phyloP scores from a whole-genome alignment of 768 basidiomycete species.

The Brasilioporus rufonigricans region DNA sequence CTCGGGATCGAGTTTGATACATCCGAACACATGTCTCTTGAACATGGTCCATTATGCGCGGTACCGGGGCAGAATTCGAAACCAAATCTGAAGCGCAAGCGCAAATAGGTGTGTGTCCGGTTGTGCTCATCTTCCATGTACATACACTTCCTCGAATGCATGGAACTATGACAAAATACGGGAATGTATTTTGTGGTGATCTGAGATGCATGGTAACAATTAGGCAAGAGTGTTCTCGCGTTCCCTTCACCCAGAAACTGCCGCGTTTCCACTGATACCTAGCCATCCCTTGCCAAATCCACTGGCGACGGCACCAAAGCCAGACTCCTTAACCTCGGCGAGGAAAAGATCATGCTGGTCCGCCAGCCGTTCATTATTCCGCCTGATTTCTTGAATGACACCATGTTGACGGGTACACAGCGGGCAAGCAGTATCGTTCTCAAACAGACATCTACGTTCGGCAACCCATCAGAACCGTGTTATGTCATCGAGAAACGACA shows the following conservation, averaged over 20 bases:
- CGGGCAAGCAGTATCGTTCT: constrained; percentile 89
- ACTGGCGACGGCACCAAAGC: constrained; percentile 67
- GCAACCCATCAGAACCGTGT: neutral
- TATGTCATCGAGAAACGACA: neutral
- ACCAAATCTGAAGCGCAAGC: constrained; percentile 52
- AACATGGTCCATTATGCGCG: constrained; percentile 58
- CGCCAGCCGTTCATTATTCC: constrained; percentile 80
- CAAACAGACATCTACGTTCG: constrained; percentile 70
- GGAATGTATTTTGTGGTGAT: neutral
- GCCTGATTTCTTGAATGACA: constrained; percentile 84
- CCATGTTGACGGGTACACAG: constrained; percentile 84
- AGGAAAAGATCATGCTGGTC: constrained; percentile 82
- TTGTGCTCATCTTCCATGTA: neutral
- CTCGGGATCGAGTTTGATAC: constrained; percentile 82
- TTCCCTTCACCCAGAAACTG: neutral
- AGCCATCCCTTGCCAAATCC: constrained; percentile 71
- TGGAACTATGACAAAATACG: neutral
- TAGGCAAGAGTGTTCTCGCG: neutral
- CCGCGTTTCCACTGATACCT: constrained; percentile 7
- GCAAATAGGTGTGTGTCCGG: constrained; percentile 21
- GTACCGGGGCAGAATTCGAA: constrained; percentile 25
- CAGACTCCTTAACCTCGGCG: constrained; percentile 66
- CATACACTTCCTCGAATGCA: neutral
- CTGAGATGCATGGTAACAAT: neutral
- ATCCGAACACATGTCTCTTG: constrained; percentile 63